Evolutionary conservation across 2,329 filamentous ascomycete genomes (phyloP), one percentile per base, ranked within the genome.

Genomic region (Hymenoscyphus repandus): DNA sequence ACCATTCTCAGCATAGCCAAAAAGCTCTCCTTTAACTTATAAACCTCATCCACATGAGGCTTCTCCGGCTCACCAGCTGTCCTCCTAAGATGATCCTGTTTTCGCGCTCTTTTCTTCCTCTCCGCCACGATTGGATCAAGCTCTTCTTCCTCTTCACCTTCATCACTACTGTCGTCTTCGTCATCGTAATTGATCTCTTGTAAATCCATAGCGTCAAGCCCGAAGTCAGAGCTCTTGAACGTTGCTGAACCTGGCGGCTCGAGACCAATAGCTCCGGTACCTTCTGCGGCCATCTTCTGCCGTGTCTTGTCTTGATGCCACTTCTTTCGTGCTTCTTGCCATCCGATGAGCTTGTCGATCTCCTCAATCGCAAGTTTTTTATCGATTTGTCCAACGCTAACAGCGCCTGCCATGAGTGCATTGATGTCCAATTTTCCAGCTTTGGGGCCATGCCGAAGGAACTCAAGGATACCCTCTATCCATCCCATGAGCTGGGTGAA

Each of bases 271-370:
- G 74, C 73, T 5, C 75, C 75, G 6, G 67, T 75, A 2, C 83
- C 83, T 63, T 92, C 90, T 2, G 90, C 90, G 0, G 93, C 93
- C 93, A 99, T 97, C 77, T 99, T 99, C 73, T 97, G 93, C 48
- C 91, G 77, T 7, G 93, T 99, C 77, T 99, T 99, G 71, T 95
- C 90, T 54, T 92, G 84, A 67, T 99, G 93, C 93, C 93, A 99
- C 72, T 92, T 92, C 77, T 99, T 97, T 49, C 93, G 78, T 38
- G 89, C 88, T 66, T 91, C 89, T 69, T 99, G 93, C 93, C 93
- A 99, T 43, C 85, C 77, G 60, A 99, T 93, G 45, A 99, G 75
- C 30, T 79, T 74, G 64, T 97, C 82, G 64, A 97, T 91, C 71
- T 99, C 93, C 2, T 72, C 72, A 7, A 91, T 82, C 0, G 87